Evolutionary conservation across 2,329 filamentous ascomycete genomes (phyloP).

Genomic region (Paecilomyces variotii): DNA sequence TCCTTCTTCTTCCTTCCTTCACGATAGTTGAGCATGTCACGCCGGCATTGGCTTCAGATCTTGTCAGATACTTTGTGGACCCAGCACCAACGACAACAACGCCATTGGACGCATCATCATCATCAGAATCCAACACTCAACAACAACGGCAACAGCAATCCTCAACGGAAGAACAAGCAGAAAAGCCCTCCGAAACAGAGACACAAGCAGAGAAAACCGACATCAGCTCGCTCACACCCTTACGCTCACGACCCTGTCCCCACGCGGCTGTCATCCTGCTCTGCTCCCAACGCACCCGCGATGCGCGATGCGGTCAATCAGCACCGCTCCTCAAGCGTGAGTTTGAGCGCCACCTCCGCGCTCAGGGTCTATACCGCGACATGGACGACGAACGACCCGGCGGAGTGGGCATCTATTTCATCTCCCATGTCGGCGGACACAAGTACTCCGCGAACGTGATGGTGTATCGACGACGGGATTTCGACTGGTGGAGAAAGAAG

Average conservation of each 20-base stretch:
- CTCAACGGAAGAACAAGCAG: slow-evolving; percentile 1
- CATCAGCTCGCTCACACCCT: slow-evolving; percentile 26
- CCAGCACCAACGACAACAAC: slow-evolving; percentile 65
- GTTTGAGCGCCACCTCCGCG: slow-evolving; percentile 79
- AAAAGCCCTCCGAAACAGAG: slow-evolving; percentile 2
- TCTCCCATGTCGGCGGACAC: slow-evolving; percentile 91
- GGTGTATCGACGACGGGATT: slow-evolving; percentile 62
- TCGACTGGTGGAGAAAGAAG: slow-evolving; percentile 25
- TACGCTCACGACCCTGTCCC: slow-evolving; percentile 60
- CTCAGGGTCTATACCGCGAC: slow-evolving; percentile 77
- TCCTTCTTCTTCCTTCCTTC: slow-evolving; percentile 80
- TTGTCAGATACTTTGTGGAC: slow-evolving; percentile 65
- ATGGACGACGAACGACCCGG: slow-evolving; percentile 81
- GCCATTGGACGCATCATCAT: slow-evolving; percentile 46
- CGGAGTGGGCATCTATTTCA: slow-evolving; percentile 92
- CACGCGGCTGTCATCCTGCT: slow-evolving; percentile 84
- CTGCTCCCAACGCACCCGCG: slow-evolving; percentile 89
- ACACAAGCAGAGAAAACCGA: slow-evolving; percentile 10
- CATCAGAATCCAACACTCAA: neutral
- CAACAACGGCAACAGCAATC: neutral
- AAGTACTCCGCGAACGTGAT: slow-evolving; percentile 95
- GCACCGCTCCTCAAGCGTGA: slow-evolving; percentile 83
- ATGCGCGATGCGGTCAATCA: slow-evolving; percentile 88
- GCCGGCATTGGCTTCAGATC: slow-evolving; percentile 60
- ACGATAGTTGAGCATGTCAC: slow-evolving; percentile 76